Evolutionary conservation across 257 asterid genomes (phyloP), one percentile per base, ranked within the genome.

Genomic region (Solanum pennellii): DNA sequence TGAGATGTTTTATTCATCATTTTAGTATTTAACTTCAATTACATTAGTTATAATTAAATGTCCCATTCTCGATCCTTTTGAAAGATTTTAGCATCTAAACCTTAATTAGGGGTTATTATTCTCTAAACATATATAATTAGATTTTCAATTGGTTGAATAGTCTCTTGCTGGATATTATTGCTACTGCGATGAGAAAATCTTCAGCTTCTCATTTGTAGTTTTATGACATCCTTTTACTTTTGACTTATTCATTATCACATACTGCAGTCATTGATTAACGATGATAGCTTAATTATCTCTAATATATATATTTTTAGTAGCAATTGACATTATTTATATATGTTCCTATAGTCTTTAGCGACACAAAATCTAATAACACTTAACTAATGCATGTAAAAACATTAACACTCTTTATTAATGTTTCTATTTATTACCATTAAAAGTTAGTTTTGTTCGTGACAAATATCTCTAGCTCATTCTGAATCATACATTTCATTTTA

Each of bases 301-400:
- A 35, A 35, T 5, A 35, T 35, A 35, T 35, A 35, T 35, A 35
- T 1, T 35, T 35, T 35, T 35, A 35, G 1, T 7, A 0, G 1
- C 0, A 35, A 35, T 35, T 35, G 1, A 5, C 1, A 35, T 0
- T 35, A 5, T 5, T 35, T 35, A 0, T 35, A 35, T 5, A 1
- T 35, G 7, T 35, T 0, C 0, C 1, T 35, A 35, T 1, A 35
- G 1, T 35, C 7, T 35, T 35, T 35, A 35, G 6, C 39, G 7
- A 35, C 0, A 35, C 1, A 1, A 0, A 0, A 35, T 35, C 0
- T 35, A 35, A 3, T 33, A 33, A 33, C 35, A 33, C 35, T 33
- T 3, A 33, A 33, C 35, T 33, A 33, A 33, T 33, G 5, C 5
- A 33, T 33, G n/a, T n/a, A n/a, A n/a, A n/a, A n/a, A n/a, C n/a